Evolutionary conservation across 78 protist species (phyloP).

Genomic region (slime mould (Dictyostelium discoideum)): dicty_2.7 NC_007091.3:1564001-1564500

Average conservation of each 20-base stretch:
- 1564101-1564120: neutral
- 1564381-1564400: neutral
- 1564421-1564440: neutral
- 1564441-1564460: neutral
- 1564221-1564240: neutral
- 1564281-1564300: neutral
- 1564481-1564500: neutral
- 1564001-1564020: neutral
- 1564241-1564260: neutral
- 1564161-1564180: conserved; percentile 6
- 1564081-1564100: neutral
- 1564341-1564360: neutral
- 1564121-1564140: neutral
- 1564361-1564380: neutral
- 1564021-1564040: neutral
- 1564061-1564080: neutral
- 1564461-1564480: neutral
- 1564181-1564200: conserved; percentile 11
- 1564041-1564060: neutral
- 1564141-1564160: neutral
- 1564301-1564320: neutral
- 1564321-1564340: neutral
- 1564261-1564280: neutral
- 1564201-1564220: neutral
- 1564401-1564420: neutral